Conservation (phyloP, 371 early-diverging fungal species). For the Vavraia culicis region DNA sequence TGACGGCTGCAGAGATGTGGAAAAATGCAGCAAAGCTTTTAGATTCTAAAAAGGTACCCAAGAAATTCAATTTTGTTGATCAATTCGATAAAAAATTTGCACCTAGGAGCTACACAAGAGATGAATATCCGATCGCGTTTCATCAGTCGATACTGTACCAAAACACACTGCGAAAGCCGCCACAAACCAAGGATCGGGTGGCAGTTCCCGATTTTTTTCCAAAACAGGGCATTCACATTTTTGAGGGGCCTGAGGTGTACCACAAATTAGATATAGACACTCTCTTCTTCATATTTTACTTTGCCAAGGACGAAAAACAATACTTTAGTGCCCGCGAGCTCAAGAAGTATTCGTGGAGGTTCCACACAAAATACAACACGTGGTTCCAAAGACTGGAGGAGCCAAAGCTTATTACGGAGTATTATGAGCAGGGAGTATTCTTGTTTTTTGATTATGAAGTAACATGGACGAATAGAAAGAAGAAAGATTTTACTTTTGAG, state of each 20-base stretch:
- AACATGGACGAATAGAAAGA: constrained; percentile 85
- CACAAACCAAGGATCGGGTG: constrained; percentile 3
- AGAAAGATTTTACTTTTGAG: constrained; percentile 57
- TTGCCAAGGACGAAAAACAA: constrained; percentile 79
- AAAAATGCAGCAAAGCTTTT: constrained; percentile 22
- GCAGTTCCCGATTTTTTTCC: constrained; percentile 33
- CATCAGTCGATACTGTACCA: too few species aligned
- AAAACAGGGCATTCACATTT: constrained; percentile 14
- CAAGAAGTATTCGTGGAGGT: constrained; percentile 87
- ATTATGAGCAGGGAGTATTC: constrained; percentile 88
- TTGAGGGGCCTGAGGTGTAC: constrained; percentile 37
- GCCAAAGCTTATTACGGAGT: constrained; percentile 75
- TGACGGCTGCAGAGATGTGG: constrained; percentile 27
- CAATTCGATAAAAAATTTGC: too few species aligned
- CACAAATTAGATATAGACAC: constrained; percentile 77
- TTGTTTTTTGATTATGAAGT: constrained; percentile 93
- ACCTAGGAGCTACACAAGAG: too few species aligned
- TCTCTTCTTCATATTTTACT: constrained; percentile 90
- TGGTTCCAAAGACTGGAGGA: constrained; percentile 97
- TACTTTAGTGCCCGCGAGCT: constrained; percentile 76
- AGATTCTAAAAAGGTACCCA: constrained; percentile 20
- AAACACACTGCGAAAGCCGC: too few species aligned
- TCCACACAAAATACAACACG: constrained; percentile 83
- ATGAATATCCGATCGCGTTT: too few species aligned
- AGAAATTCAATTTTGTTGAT: too few species aligned